Conservation (phyloP, 495 filamentous ascomycete genomes). For the Haplographium delicatum region DNA sequence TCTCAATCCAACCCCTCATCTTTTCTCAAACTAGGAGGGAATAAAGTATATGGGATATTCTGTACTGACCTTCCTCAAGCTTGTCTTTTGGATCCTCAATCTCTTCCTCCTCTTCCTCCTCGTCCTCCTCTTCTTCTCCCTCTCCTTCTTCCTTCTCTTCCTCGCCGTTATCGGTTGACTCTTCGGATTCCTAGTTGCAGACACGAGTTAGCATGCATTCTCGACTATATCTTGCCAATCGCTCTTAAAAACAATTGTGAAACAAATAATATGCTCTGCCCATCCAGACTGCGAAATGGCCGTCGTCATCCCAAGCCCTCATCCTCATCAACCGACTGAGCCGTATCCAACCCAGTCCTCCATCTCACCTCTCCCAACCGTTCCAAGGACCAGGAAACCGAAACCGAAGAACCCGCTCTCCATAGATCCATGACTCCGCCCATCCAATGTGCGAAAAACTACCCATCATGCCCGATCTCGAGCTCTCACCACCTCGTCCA, state of each 20-base stretch:
- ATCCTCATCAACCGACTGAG: too few relatives aligned
- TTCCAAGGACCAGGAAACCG: too few relatives aligned
- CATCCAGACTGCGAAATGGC: too few relatives aligned
- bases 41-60: slow-evolving; percentile 5
- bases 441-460: too few relatives aligned
- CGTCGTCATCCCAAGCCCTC: too few relatives aligned
- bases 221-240: not conserved
- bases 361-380: too few relatives aligned
- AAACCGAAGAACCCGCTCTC: too few relatives aligned
- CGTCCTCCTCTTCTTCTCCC: slow-evolving; percentile 53
- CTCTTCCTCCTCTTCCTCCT: slow-evolving; percentile 91
- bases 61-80: slow-evolving; percentile 80
- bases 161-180: slow-evolving; percentile 21
- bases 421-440: too few relatives aligned
- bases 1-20: not conserved
- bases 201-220: not conserved
- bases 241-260: not conserved
- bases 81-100: slow-evolving; percentile 80
- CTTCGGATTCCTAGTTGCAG: slow-evolving; percentile 1
- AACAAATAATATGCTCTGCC: too few relatives aligned
- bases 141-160: slow-evolving; percentile 43
- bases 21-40: not conserved
- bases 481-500: not conserved
- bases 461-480: too few relatives aligned
- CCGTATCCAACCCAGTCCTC: too few relatives aligned